These are phyloP conservation scores for Cercophora samala DNA, from an alignment of 495 filamentous ascomycete genomes.

Conservation along the genomic window DNA sequence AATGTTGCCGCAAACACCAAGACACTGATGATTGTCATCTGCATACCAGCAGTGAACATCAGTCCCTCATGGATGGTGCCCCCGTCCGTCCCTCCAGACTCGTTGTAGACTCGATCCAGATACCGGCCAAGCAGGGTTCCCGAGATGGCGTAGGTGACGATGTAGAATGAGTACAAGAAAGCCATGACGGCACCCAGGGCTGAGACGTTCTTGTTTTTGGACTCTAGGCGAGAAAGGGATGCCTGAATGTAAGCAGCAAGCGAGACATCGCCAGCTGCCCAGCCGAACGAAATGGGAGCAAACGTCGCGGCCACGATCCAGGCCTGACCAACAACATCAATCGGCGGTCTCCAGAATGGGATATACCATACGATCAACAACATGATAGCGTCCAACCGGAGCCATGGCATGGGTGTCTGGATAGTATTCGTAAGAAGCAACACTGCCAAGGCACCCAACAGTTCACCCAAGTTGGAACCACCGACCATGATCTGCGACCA, in stretches of 20 bases:
- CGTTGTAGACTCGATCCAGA: slow-evolving; percentile 35
- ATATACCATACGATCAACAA: slow-evolving; percentile 43
- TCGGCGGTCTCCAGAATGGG: slow-evolving; percentile 33
- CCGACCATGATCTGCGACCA: slow-evolving; percentile 48
- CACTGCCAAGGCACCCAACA: slow-evolving; percentile 43
- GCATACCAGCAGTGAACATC: slow-evolving; percentile 38
- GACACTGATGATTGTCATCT: slow-evolving; percentile 39
- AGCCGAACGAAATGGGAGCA: slow-evolving; percentile 45
- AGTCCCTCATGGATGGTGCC: slow-evolving; percentile 26
- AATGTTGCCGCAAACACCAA: slow-evolving; percentile 40
- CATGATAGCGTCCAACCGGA: slow-evolving; percentile 41
- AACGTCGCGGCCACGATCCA: slow-evolving; percentile 45
- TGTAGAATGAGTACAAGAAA: slow-evolving; percentile 47
- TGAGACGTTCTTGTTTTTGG: slow-evolving; percentile 40
- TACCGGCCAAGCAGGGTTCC: slow-evolving; percentile 43
- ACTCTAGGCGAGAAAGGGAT: slow-evolving; percentile 37
- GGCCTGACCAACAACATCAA: slow-evolving; percentile 32
- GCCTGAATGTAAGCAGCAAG: slow-evolving; percentile 47
- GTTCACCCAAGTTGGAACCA: slow-evolving; percentile 45
- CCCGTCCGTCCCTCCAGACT: slow-evolving; percentile 22
- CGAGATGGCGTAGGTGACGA: slow-evolving; percentile 42
- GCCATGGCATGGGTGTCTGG: slow-evolving; percentile 45
- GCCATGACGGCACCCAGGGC: slow-evolving; percentile 48
- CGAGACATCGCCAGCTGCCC: slow-evolving; percentile 48
- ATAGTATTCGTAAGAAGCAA: slow-evolving; percentile 42